Conservation (phyloP, 495 filamentous ascomycete species). For the Neurospora discreta region DNA sequence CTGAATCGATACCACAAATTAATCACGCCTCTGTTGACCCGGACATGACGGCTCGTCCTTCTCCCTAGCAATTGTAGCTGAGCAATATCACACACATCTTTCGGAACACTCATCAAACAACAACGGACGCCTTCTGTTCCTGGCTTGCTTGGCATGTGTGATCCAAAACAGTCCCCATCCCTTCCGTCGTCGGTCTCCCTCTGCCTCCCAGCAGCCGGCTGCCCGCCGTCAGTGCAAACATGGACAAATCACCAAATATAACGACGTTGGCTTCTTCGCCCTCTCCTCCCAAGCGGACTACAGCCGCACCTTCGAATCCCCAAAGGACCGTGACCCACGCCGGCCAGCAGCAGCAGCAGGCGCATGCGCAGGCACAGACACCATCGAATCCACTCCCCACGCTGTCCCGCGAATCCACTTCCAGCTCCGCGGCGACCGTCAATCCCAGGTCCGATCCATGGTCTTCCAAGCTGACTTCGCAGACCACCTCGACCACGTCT, state of each 20-base stretch:
- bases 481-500: conserved; percentile 25
- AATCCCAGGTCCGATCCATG: conserved; percentile 30
- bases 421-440: conserved; percentile 30
- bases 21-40: background rate
- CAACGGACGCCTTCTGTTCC: conserved; percentile 1
- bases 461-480: conserved; percentile 18
- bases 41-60: background rate
- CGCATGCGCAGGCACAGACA: background rate
- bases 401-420: conserved; percentile 23
- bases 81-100: conserved; percentile 3
- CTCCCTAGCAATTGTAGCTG: background rate
- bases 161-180: conserved; percentile 9
- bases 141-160: conserved; percentile 24
- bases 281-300: conserved; percentile 8
- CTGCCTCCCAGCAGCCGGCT: conserved; percentile 2
- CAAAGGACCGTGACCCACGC: background rate
- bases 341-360: background rate
- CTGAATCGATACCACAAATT: background rate
- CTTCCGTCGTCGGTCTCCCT: conserved; percentile 1
- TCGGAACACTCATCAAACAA: conserved; percentile 12
- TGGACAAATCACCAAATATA: conserved; percentile 24
- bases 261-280: background rate
- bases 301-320: background rate
- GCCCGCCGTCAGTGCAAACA: conserved; percentile 15
- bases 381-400: conserved; percentile 8